Evolutionary conservation across 305 asterid genomes (phyloP).

Genomic region (Salvia sclarea): DNA sequence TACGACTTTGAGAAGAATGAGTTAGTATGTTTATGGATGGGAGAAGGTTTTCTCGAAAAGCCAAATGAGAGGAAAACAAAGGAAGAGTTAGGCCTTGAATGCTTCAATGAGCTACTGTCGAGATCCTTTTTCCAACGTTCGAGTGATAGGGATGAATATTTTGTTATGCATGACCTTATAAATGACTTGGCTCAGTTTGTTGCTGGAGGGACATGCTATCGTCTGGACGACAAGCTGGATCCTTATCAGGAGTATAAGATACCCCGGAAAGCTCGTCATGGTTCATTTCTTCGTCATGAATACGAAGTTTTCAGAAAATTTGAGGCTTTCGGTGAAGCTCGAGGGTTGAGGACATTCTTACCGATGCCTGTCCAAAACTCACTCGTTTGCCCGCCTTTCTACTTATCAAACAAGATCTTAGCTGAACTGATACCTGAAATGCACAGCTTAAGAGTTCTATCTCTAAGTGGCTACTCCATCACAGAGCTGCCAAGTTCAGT

Average conservation of each 20-base stretch:
- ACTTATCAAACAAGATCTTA: slow-evolving; percentile 55
- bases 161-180: slow-evolving; percentile 74
- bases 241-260: slow-evolving; percentile 41
- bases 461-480: slow-evolving; percentile 64
- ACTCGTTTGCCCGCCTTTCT: slow-evolving; percentile 59
- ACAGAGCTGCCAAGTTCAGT: slow-evolving; percentile 59
- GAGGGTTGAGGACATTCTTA: slow-evolving; percentile 60
- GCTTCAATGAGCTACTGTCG: slow-evolving; percentile 54
- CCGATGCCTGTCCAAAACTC: slow-evolving; percentile 58
- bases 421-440: slow-evolving; percentile 52
- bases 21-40: slow-evolving; percentile 54
- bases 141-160: slow-evolving; percentile 39
- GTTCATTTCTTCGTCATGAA: slow-evolving; percentile 61
- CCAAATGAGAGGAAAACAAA: slow-evolving; percentile 25
- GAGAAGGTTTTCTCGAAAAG: slow-evolving; percentile 47
- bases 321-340: slow-evolving; percentile 40
- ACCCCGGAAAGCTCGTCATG: slow-evolving; percentile 58
- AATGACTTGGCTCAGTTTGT: slow-evolving; percentile 75
- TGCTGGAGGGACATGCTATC: slow-evolving; percentile 63
- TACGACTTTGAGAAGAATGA: slow-evolving; percentile 53
- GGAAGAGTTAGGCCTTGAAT: slow-evolving; percentile 44
- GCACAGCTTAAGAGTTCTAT: slow-evolving; percentile 58
- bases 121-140: slow-evolving; percentile 67
- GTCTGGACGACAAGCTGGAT: slow-evolving; percentile 62
- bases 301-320: slow-evolving; percentile 57